phyloP scores from a whole-genome alignment of 2,329 filamentous ascomycete species.

The Sporothrix euskadiensis region DNA sequence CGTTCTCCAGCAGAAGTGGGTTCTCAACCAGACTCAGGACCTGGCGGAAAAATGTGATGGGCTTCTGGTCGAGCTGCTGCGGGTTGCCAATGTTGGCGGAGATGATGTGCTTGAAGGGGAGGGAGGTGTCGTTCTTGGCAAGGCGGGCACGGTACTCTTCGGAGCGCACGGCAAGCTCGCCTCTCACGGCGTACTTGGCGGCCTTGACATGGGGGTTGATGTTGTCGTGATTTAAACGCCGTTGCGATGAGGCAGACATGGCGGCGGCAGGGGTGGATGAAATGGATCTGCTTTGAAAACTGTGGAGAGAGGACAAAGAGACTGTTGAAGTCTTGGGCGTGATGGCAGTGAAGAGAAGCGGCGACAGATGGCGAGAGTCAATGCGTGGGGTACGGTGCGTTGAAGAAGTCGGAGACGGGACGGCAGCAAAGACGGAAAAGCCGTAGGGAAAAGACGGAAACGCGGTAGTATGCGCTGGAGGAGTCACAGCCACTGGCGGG shows the following conservation, averaged over 20 bases:
- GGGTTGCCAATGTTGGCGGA: slow-evolving; percentile 99
- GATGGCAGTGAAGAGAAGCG: neutral
- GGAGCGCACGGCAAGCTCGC: slow-evolving; percentile 89
- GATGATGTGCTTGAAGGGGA: slow-evolving; percentile 90
- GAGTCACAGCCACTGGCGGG: slow-evolving; percentile 26
- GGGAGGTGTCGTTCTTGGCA: slow-evolving; percentile 53
- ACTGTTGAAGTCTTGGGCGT: neutral
- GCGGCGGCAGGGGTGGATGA: slow-evolving; percentile 25
- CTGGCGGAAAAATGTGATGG: slow-evolving; percentile 98
- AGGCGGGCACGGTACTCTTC: slow-evolving; percentile 84
- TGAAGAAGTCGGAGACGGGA: neutral
- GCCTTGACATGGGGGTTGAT: slow-evolving; percentile 88
- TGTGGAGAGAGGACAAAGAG: neutral
- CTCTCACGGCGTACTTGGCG: slow-evolving; percentile 94
- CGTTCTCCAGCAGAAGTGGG: slow-evolving; percentile 77
- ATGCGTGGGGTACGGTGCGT: neutral
- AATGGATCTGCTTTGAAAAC: slow-evolving; percentile 12
- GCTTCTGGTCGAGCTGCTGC: slow-evolving; percentile 98
- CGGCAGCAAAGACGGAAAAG: slow-evolving; percentile 21
- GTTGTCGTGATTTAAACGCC: slow-evolving; percentile 71
- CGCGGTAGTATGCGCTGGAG: neutral
- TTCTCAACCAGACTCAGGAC: slow-evolving; percentile 92
- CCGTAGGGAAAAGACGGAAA: slow-evolving; percentile 21
- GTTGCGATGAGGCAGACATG: slow-evolving; percentile 43
- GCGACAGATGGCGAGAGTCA: neutral